A percentile compares a stretch with the other conserved stretches of the same genome.
phyloP scores from a whole-genome alignment of 2,329 filamentous ascomycete genomes.

The Colletotrichum liriopes region DNA sequence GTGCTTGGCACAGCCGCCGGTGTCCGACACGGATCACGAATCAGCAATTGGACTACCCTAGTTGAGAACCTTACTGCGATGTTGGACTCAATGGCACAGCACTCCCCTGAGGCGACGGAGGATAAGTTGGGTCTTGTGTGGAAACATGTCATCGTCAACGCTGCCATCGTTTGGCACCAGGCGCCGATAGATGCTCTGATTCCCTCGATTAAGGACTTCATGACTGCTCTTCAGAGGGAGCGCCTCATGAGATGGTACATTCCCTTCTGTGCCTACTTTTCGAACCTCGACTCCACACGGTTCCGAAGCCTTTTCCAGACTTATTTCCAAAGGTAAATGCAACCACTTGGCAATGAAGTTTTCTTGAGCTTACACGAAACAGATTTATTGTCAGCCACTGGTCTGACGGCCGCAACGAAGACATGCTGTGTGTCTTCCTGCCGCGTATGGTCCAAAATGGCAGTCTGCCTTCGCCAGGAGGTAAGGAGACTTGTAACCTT shows the following conservation, averaged over 20 bases:
- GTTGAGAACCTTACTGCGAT: constrained; percentile 70
- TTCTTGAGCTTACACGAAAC: constrained; percentile 44
- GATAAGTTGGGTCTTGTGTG: constrained; percentile 64
- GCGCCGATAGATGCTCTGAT: constrained; percentile 86
- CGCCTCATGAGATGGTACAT: constrained; percentile 82
- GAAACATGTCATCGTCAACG: constrained; percentile 70
- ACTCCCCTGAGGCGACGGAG: constrained; percentile 53
- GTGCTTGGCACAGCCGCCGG: constrained; percentile 80
- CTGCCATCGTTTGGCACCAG: constrained; percentile 79
- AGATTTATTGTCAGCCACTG: constrained; percentile 85
- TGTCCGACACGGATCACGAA: constrained; percentile 84
- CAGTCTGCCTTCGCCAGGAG: constrained; percentile 68
- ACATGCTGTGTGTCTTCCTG: constrained; percentile 78
- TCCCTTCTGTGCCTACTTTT: constrained; percentile 86
- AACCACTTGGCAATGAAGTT: background rate
- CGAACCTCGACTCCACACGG: constrained; percentile 79
- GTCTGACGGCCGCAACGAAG: constrained; percentile 76
- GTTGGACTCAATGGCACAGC: constrained; percentile 64
- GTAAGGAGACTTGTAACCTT: constrained; percentile 69
- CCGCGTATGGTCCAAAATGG: constrained; percentile 74
- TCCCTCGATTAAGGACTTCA: constrained; percentile 76
- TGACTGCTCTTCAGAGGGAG: constrained; percentile 75
- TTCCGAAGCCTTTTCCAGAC: constrained; percentile 86
- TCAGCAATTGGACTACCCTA: constrained; percentile 80
- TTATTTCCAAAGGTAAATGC: constrained; percentile 81